phyloP scores from a whole-genome alignment of 768 basidiomycete genomes.

The Porpolomopsis calyptriformis region DNA sequence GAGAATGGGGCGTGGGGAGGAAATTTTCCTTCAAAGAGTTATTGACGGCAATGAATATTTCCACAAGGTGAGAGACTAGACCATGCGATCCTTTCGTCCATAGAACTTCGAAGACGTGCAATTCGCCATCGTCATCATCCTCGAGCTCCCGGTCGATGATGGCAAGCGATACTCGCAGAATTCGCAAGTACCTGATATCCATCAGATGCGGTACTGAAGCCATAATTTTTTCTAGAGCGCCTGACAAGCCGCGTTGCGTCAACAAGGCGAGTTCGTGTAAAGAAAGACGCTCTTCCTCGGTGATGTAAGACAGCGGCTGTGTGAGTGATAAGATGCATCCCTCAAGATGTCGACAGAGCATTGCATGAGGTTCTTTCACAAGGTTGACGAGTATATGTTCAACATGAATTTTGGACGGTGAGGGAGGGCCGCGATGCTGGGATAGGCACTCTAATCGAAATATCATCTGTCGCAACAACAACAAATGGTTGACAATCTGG shows the following conservation, averaged over 20 bases:
- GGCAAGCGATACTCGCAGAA: constrained; percentile 53
- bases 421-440: constrained; percentile 49
- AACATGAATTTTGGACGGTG: constrained; percentile 52
- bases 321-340: constrained; percentile 49
- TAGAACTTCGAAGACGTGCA: constrained; percentile 41
- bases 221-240: constrained; percentile 52
- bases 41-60: constrained; percentile 37
- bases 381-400: constrained; percentile 60
- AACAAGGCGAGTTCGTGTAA: constrained; percentile 55
- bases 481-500: constrained; percentile 63
- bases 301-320: constrained; percentile 50
- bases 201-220: constrained; percentile 40
- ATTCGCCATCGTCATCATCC: constrained; percentile 42
- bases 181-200: constrained; percentile 41
- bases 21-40: constrained; percentile 49
- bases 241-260: constrained; percentile 55
- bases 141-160: constrained; percentile 43
- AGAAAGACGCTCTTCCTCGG: constrained; percentile 46
- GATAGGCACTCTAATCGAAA: constrained; percentile 65
- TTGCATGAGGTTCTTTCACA: constrained; percentile 46
- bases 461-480: constrained; percentile 62
- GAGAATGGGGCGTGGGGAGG: constrained; percentile 26
- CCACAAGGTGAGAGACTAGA: constrained; percentile 44
- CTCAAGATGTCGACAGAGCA: constrained; percentile 49
- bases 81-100: constrained; percentile 55